Evolutionary conservation across 306 rosid species (phyloP).

Genomic region (Dalbergia cochinchinensis): DNA sequence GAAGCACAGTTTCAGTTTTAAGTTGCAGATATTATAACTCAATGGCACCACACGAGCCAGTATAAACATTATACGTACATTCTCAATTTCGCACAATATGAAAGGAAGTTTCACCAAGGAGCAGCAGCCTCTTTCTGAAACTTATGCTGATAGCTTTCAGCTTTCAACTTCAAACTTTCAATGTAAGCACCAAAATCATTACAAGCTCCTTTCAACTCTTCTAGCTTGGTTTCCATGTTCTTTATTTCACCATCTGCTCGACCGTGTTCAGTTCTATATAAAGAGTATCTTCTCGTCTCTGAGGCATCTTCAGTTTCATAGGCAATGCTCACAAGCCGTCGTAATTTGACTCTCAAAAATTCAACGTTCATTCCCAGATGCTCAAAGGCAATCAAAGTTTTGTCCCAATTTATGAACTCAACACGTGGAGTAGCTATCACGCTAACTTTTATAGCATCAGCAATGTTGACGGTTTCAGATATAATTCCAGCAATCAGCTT

Average conservation of each 20-base stretch:
- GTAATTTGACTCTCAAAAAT: conserved; percentile 65
- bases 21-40: not conserved
- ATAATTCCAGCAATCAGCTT: conserved; percentile 64
- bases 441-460: conserved; percentile 67
- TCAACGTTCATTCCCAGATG: conserved; percentile 80
- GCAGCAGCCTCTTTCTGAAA: conserved; percentile 65
- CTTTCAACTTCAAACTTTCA: conserved; percentile 64
- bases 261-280: conserved; percentile 52
- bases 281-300: conserved; percentile 56
- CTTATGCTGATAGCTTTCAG: conserved; percentile 56
- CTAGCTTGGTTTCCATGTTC: conserved; percentile 70
- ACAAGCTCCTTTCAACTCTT: conserved; percentile 77
- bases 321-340: conserved; percentile 66
- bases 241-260: conserved; percentile 62
- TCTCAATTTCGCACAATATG: not conserved
- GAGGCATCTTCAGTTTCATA: conserved; percentile 55
- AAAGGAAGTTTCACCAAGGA: conserved; percentile 63
- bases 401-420: conserved; percentile 78
- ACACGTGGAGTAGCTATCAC: conserved; percentile 53
- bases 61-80: not conserved
- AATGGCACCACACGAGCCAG: not conserved
- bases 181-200: conserved; percentile 65
- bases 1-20: conserved; percentile 16
- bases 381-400: conserved; percentile 70
- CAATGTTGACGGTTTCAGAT: conserved; percentile 61